Conservation (phyloP, 2,329 filamentous ascomycete species). For the Elsinoe fawcettii region DNA sequence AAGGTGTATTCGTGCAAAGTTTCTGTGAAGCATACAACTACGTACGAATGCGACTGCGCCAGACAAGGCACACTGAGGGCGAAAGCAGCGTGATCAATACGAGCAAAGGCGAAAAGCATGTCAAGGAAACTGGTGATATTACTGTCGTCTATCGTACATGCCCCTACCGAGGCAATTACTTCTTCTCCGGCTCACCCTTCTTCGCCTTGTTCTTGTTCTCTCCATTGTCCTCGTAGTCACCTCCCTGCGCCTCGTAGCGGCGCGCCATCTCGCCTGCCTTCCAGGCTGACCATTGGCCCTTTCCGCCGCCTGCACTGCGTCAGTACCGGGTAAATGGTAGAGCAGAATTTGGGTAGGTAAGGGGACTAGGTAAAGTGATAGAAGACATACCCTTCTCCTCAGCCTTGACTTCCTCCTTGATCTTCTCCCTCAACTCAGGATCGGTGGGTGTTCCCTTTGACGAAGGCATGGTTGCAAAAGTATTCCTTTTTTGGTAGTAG, state of each 20-base stretch:
- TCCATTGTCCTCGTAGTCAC: slow-evolving; percentile 27
- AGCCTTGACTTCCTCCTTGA: slow-evolving; percentile 29
- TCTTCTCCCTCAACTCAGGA: slow-evolving; percentile 27
- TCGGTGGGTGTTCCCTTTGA: slow-evolving; percentile 29
- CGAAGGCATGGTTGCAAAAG: slow-evolving; percentile 23
- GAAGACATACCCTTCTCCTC: slow-evolving; percentile 26
- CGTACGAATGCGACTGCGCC: too few relatives aligned
- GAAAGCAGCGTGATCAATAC: background rate
- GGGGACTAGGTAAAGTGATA: background rate
- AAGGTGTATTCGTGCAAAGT: too few relatives aligned
- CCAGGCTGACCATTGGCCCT: slow-evolving; percentile 27
- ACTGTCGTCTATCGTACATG: background rate
- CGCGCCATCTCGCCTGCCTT: slow-evolving; percentile 27
- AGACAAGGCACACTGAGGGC: too few relatives aligned
- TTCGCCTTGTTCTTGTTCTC: slow-evolving; percentile 26
- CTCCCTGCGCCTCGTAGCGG: slow-evolving; percentile 27
- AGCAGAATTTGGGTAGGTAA: too few relatives aligned
- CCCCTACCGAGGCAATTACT: slow-evolving; percentile 14
- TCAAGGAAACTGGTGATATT: background rate
- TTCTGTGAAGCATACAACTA: too few relatives aligned
- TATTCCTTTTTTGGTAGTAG: background rate
- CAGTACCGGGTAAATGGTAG: too few relatives aligned
- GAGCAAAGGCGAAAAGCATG: background rate
- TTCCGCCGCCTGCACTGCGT: slow-evolving; percentile 23
- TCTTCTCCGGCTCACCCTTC: slow-evolving; percentile 30